Evolutionary conservation across 2,329 filamentous ascomycete genomes (phyloP), one percentile per base, ranked within the genome.

Genomic region (Phaeomoniella chlamydospora): DNA sequence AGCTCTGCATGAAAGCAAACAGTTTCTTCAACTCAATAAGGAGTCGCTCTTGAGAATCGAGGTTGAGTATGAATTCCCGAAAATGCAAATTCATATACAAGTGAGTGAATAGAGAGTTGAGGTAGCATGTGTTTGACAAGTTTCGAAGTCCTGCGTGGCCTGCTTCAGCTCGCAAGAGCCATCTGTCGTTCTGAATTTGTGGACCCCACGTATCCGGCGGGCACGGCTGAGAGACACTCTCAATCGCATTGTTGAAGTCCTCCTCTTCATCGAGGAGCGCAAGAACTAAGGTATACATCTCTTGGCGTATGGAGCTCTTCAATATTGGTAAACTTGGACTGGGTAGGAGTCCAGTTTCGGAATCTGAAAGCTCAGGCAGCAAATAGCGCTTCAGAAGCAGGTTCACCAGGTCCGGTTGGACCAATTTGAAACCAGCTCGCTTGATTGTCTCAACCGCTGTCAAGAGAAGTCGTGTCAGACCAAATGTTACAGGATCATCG

Each of bases 41-140:
- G 3, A 96, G 66, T 37, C 64, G 69, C 47, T 90, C 81, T 18
- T 69, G 65, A 3, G 62, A 57, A 5, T 36, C 19, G n/a, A 72
- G 65, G 38, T 65, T 57, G 41, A 96, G 67, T 46, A 98, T 81
- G 55, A 96, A 94, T 12, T 73, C 69, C 13, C 90, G 78, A 49
- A 98, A 96, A 4, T 75, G 70, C 12, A 82, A 61, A 51, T 98
- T 96, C 85, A 94, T 96, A 63, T 88, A 98, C 0, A 98, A 72
- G 52, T 98, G 90, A 0, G 86, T 88, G 41, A 96, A 70, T 1
- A 98, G 65, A 0, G 90, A 96, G 54, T 98, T 98, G 52, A 96
- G 71, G 53, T 98, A 98, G 58, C 90, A 98, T 1, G 92, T 96
- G 52, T 94, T 94, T 6, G 85, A 90, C 12, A 94, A 69, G 49